These are phyloP conservation scores for Lonicera japonica DNA, from an alignment of 129 eudicot species.

Conservation along the genomic window DNA sequence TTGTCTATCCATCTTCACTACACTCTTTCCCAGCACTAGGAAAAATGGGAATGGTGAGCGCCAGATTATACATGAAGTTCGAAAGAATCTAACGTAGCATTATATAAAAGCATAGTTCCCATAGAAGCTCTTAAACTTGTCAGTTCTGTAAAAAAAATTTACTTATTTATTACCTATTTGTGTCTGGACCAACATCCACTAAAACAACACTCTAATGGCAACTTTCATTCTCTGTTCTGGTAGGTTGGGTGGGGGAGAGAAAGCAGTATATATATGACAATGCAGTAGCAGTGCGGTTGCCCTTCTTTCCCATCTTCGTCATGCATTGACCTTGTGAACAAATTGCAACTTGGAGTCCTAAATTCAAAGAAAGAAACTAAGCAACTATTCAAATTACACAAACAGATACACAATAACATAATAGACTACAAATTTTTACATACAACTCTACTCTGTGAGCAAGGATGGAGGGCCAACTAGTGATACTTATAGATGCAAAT, in stretches of 20 bases:
- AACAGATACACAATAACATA: neutral
- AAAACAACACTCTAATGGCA: too few species aligned
- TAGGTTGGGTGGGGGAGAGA: neutral
- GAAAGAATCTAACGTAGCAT: too few species aligned
- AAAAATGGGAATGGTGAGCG: too few species aligned
- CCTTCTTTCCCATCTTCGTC: neutral
- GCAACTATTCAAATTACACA: neutral
- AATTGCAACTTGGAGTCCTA: neutral
- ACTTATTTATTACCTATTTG: too few species aligned
- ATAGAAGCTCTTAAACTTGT: too few species aligned
- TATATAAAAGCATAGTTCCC: too few species aligned
- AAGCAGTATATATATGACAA: neutral
- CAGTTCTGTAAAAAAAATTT: too few species aligned
- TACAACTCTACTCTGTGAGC: neutral
- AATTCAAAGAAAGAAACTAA: neutral
- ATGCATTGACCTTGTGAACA: neutral
- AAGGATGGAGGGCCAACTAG: neutral
- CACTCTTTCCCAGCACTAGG: too few species aligned
- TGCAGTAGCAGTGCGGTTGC: neutral
- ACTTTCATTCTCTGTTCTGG: too few species aligned
- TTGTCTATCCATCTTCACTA: too few species aligned
- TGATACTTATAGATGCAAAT: neutral
- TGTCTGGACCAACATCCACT: too few species aligned
- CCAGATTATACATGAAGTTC: too few species aligned
- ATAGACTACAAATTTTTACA: neutral